Base-by-base conservation (phyloP, 2,329 filamentous ascomycete species). In the Phaeoacremonium minimum region DNA sequence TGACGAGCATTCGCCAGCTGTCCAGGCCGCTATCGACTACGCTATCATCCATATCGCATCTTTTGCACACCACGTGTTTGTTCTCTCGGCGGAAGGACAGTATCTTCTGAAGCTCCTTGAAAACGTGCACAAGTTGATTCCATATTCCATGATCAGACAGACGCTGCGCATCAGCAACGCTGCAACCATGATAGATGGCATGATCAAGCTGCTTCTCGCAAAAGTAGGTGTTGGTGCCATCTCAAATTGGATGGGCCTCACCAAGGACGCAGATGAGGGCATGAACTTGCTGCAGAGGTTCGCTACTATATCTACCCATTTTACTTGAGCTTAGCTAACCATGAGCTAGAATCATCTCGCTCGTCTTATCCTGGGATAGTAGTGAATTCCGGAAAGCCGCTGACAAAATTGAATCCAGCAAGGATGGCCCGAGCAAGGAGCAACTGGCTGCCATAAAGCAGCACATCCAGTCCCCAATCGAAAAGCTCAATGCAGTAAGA, bases 181-280 rank as follows among this genome's bases (percentile, higher is more conserved):
- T 0, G 85, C 85, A 2, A 85, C 80, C 15, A 90, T 93, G 86
- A 81, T 91, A 38, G 85, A 75, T 50, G 85, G 73, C 40, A 81
- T 91, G 72, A 73, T 86, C 55, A 75, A 71, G 36, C 63, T 91
- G 13, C 69, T 90, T 13, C 69, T 93, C 12, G 80, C 85, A n/a
- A 93, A 93, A 60, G 64, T 89, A 38, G 85, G 83, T 46, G 68
- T 91, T 5, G 80, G 78, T 2, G 79, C 79, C 7, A 61, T 91
- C 34, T 87, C 86, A 5, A 90, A 89, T 54, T 91, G 83, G 83
- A 73, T 90, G 9, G 85, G 87, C 0, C 56, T 87, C 28, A 89
- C 83, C 1, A 74, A 76, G 32, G 78, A 77, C 32, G 75, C 81
- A 1, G 79, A 87, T 43, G 84, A 89, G 46, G 86, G 86, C 32